A percentile compares a stretch with the other conserved stretches of the same genome.
These are phyloP conservation scores for Paragyromitra xinjiangensis DNA, from an alignment of 495 filamentous ascomycete species.

Conservation along the genomic window DNA sequence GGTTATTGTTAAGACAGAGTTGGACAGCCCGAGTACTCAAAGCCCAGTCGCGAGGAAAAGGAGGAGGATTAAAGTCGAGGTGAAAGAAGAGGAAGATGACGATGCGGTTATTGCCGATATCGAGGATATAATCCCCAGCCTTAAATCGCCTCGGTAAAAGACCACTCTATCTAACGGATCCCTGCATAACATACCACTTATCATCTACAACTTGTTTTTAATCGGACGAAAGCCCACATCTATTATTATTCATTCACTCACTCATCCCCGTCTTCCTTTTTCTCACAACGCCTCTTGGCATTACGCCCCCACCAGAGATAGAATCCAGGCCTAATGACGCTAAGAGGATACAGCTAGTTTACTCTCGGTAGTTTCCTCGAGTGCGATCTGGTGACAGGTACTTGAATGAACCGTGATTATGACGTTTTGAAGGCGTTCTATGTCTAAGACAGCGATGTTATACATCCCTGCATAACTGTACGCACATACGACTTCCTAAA, in stretches of 20 bases:
- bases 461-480: neutral
- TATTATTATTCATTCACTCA: neutral
- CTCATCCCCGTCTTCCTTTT: neutral
- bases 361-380: neutral
- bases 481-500: neutral
- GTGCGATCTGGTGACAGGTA: neutral
- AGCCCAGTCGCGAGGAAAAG: conserved; percentile 26
- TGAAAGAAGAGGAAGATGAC: conserved; percentile 53
- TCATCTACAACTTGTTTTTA: conserved; percentile 15
- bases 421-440: neutral
- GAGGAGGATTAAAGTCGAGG: conserved; percentile 40
- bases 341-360: neutral
- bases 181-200: conserved; percentile 3
- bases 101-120: conserved; percentile 55
- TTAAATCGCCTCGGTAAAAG: conserved; percentile 17
- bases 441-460: neutral
- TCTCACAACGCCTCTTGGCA: neutral
- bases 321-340: neutral
- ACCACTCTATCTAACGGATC: neutral
- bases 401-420: neutral
- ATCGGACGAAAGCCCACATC: neutral
- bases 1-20: neutral
- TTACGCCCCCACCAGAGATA: neutral
- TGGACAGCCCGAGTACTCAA: conserved; percentile 20
- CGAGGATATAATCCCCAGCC: conserved; percentile 50